A percentile compares a stretch with the other conserved stretches of the same genome.
These are phyloP conservation scores for Ceratocystis colombiana DNA, from an alignment of 2,329 filamentous ascomycete species.

Conservation along the genomic window DNA sequence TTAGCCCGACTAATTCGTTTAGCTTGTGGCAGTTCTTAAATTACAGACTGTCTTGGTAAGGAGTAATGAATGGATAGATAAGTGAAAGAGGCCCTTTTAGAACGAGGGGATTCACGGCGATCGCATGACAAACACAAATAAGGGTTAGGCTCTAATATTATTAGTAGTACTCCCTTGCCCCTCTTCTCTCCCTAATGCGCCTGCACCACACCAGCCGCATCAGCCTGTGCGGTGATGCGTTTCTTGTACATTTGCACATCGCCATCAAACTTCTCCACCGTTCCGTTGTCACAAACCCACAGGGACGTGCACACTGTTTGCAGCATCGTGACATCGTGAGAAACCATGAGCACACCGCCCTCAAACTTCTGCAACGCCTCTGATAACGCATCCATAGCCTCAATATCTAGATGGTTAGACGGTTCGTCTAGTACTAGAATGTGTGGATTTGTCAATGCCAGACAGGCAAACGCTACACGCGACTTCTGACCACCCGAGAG, in stretches of 20 bases:
- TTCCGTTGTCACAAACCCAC: slow-evolving; percentile 93
- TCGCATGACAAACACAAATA: background rate
- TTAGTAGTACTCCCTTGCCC: background rate
- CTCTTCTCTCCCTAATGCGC: slow-evolving; percentile 38
- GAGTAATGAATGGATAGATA: background rate
- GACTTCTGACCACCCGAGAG: slow-evolving; percentile 97
- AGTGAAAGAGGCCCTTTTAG: background rate
- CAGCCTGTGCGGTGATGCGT: slow-evolving; percentile 80
- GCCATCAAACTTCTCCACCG: slow-evolving; percentile 89
- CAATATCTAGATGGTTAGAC: slow-evolving; percentile 97
- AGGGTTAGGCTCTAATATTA: background rate
- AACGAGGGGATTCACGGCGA: background rate
- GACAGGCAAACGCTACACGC: slow-evolving; percentile 93
- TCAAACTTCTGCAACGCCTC: slow-evolving; percentile 76
- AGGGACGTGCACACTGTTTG: slow-evolving; percentile 89
- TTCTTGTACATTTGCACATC: slow-evolving; percentile 97
- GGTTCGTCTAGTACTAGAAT: slow-evolving; percentile 97
- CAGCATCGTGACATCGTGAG: slow-evolving; percentile 97
- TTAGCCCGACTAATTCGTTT: background rate
- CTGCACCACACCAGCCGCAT: slow-evolving; percentile 75
- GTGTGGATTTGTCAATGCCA: slow-evolving; percentile 87
- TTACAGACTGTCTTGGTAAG: slow-evolving; percentile 3
- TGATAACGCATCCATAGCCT: slow-evolving; percentile 93
- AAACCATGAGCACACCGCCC: slow-evolving; percentile 95
- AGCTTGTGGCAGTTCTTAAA: background rate